Evolutionary conservation across 176 grass and related monocot species (phyloP), one percentile per base, ranked within the genome.

Genomic region (Oryza rufipogon): DNA sequence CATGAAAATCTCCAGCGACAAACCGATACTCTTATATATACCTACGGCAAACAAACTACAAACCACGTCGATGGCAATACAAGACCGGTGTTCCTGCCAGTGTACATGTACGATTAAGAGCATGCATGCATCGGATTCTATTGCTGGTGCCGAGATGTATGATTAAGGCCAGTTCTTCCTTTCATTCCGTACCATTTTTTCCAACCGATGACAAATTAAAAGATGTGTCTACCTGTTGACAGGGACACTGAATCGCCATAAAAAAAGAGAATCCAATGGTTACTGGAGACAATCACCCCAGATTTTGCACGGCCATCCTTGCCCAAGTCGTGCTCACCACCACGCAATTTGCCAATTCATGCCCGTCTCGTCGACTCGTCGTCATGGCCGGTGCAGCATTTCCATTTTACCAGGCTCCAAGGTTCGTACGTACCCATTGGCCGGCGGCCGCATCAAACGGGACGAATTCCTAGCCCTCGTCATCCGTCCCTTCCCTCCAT

Each of bases 291-390:
- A 52, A 79, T 72, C 77, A 23, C 32, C 70, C 70, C 23, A 54
- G 58, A 45, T 58, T 58, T 12, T 54, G 42, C 58, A n/a, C 22
- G 70, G 60, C 4, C 14, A 47, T 49, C 73, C 48, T 11, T 20
- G 11, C 20, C 20, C 52, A 41, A 61, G 51, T 23, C 85, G 86
- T 87, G 86, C 65, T 82, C 78, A 75, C 11, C 77, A 86, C 77
- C 23, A 61, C 64, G 41, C 14, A 63, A 3, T 41, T 41, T 41
- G 39, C 39, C 39, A 41, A 41, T 22, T 63, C 49, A 63, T 72
- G 68, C 54, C 11, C 5, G 5, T 69, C 32, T 33, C 48, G 64
- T 64, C 67, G 51, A 17, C 51, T 56, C 51, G 17, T 58, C 54
- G 1, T 68, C 38, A 22, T 13, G 56, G 34, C 63, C 71, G 80